These are phyloP conservation scores for Rhodamnia argentea DNA, from an alignment of 345 rosid species.

Conservation along the genomic window DNA sequence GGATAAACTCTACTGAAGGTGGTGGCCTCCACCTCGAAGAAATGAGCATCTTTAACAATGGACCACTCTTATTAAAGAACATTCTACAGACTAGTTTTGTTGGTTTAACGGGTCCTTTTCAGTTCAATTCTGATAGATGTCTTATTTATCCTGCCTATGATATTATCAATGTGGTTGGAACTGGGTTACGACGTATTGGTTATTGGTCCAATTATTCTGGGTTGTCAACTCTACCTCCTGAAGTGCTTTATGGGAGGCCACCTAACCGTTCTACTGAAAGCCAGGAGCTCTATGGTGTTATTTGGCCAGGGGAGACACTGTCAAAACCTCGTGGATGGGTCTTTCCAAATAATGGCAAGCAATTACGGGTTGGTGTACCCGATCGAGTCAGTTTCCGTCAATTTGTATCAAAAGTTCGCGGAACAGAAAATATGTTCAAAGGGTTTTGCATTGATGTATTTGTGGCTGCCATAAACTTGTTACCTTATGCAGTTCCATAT, in stretches of 20 bases:
- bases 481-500: constrained; percentile 79
- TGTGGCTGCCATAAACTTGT: constrained; percentile 63
- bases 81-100: constrained; percentile 46
- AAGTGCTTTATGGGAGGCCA: constrained; percentile 36
- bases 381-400: constrained; percentile 60
- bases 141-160: constrained; percentile 68
- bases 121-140: constrained; percentile 48
- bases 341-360: constrained; percentile 83
- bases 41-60: constrained; percentile 54
- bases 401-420: constrained; percentile 61
- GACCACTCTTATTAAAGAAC: constrained; percentile 43
- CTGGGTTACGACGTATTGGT: constrained; percentile 71
- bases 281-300: constrained; percentile 48
- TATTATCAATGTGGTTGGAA: constrained; percentile 73
- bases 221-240: constrained; percentile 62
- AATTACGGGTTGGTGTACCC: constrained; percentile 74
- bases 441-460: constrained; percentile 94
- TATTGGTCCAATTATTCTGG: constrained; percentile 93
- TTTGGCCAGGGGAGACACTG: constrained; percentile 93
- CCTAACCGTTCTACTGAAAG: constrained; percentile 51
- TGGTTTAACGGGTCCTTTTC: constrained; percentile 73
- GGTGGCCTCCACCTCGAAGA: constrained; percentile 63
- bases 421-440: constrained; percentile 42
- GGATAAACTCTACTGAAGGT: constrained; percentile 24
- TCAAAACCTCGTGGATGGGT: constrained; percentile 91